Conservation (phyloP, 2,329 filamentous ascomycete species). For the Gyromitra esculenta region DNA sequence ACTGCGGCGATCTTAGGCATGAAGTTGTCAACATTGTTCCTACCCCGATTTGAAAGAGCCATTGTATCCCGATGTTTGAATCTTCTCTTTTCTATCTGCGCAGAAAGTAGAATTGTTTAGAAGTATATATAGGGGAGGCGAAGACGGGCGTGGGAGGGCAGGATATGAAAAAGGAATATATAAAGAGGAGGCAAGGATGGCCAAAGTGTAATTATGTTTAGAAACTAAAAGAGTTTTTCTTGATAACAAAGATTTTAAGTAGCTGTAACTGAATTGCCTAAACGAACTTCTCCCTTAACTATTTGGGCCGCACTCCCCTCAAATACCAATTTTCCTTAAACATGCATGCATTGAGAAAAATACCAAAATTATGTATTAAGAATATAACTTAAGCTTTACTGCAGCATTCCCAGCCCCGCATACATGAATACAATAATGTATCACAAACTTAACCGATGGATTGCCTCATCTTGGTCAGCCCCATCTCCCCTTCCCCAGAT, state of each 20-base stretch:
- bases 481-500: conserved; percentile 14
- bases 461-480: neutral
- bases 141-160: neutral
- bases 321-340: too few species aligned
- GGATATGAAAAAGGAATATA: neutral
- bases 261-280: neutral
- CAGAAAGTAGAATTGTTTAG: neutral
- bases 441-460: neutral
- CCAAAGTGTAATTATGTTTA: neutral
- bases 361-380: too few species aligned
- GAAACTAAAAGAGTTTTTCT: neutral
- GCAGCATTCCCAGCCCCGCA: too few species aligned
- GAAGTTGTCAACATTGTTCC: conserved; percentile 18
- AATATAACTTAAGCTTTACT: too few species aligned
- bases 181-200: neutral
- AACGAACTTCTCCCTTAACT: too few species aligned
- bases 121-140: neutral
- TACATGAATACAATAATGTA: too few species aligned
- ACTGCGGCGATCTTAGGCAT: conserved; percentile 6
- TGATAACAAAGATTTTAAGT: neutral
- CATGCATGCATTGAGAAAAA: too few species aligned
- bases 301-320: too few species aligned
- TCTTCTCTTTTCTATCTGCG: neutral
- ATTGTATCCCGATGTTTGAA: neutral
- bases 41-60: conserved; percentile 8